Conservation (phyloP, 140 eudicot species). For the Erigeron philadelphicus region DNA sequence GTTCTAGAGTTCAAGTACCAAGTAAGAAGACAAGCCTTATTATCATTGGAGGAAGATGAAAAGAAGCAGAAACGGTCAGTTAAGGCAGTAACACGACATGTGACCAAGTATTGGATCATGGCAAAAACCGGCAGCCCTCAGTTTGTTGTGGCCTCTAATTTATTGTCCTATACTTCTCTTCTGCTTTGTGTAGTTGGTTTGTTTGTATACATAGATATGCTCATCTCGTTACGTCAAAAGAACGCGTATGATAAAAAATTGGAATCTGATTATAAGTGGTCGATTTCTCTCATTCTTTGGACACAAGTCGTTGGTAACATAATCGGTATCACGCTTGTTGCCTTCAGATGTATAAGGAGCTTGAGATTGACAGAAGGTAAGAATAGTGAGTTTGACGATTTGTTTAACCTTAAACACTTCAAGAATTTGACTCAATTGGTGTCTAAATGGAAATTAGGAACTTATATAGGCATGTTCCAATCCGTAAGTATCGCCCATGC, state of each 20-base stretch:
- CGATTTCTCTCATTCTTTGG: not conserved
- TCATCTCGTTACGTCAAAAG: no score
- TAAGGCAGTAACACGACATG: constrained; percentile 10
- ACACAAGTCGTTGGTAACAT: constrained; percentile 17
- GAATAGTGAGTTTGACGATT: not conserved
- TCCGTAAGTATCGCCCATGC: no score
- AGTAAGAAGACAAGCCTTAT: not conserved
- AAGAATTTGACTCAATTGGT: no score
- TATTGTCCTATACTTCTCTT: not conserved
- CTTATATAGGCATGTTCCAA: no score
- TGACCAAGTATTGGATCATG: constrained; percentile 24
- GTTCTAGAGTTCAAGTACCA: constrained; percentile 19
- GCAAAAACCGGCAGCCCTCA: constrained; percentile 24
- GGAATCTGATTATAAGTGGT: constrained; percentile 17
- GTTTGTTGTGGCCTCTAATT: constrained; percentile 21
- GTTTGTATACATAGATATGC: not conserved
- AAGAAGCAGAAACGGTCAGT: no score
- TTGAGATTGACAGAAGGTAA: not conserved
- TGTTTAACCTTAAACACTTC: not conserved
- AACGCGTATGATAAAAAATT: no score
- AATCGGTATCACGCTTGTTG: constrained; percentile 22
- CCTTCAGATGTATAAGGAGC: constrained; percentile 20
- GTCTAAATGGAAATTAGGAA: no score
- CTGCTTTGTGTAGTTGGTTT: not conserved
- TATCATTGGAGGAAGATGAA: no score